These are phyloP conservation scores for Boletus rubropictus DNA, from an alignment of 768 basidiomycete genomes.

Conservation along the genomic window DNA sequence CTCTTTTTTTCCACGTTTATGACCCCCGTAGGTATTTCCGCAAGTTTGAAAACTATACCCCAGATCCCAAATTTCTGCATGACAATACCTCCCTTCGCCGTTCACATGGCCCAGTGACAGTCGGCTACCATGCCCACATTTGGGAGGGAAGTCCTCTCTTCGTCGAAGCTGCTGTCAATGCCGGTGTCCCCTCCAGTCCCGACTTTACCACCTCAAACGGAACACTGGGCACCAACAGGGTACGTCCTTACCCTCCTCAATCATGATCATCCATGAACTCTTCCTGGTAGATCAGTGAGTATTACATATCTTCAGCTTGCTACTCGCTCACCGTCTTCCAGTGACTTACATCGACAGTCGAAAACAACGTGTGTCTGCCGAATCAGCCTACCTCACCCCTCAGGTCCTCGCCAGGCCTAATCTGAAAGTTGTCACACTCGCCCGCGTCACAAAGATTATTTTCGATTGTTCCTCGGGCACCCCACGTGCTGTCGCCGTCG, in stretches of 20 bases:
- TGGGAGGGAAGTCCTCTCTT: slow-evolving; percentile 47
- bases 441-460: slow-evolving; percentile 53
- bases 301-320: neutral
- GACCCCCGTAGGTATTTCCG: slow-evolving; percentile 50
- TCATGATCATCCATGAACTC: neutral
- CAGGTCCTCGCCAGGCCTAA: slow-evolving; percentile 61
- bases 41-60: slow-evolving; percentile 59
- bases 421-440: slow-evolving; percentile 52
- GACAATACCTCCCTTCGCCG: slow-evolving; percentile 47
- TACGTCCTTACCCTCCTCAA: slow-evolving; percentile 24
- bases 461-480: slow-evolving; percentile 40
- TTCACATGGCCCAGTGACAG: slow-evolving; percentile 47
- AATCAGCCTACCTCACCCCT: slow-evolving; percentile 61
- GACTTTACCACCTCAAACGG: slow-evolving; percentile 57
- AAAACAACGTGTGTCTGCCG: slow-evolving; percentile 53
- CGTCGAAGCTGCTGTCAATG: slow-evolving; percentile 44
- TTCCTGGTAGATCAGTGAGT: slow-evolving; percentile 40
- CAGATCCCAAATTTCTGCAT: slow-evolving; percentile 43
- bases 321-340: slow-evolving; percentile 23
- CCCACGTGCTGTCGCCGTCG: slow-evolving; percentile 54
- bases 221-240: slow-evolving; percentile 57
- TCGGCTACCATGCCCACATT: slow-evolving; percentile 51
- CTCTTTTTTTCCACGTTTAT: neutral
- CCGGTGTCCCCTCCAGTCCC: slow-evolving; percentile 46
- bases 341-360: slow-evolving; percentile 62